Percentiles rank a stretch among this genome's conserved stretches.
These are phyloP conservation scores for Chrysanthemum lavandulifolium DNA, from an alignment of 129 eudicot genomes.

Conservation along the genomic window DNA sequence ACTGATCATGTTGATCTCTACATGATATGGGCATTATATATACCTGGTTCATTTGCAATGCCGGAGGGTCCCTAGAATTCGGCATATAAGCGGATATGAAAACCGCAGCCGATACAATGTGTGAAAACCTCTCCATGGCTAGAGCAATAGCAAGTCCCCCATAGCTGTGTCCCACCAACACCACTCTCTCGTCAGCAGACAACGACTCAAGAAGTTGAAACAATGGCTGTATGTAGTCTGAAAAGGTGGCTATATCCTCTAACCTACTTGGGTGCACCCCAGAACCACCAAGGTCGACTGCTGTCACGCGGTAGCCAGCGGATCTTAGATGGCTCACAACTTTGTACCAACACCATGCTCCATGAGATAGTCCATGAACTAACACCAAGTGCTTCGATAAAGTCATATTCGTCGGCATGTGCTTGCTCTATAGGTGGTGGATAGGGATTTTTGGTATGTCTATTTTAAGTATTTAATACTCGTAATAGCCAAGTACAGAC, in stretches of 20 bases:
- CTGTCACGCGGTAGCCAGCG: slow-evolving; percentile 47
- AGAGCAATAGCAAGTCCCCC: slow-evolving; percentile 57
- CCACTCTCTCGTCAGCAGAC: slow-evolving; percentile 38
- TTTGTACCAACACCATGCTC: slow-evolving; percentile 84
- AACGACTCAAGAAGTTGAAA: slow-evolving; percentile 41
- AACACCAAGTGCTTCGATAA: slow-evolving; percentile 49
- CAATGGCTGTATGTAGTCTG: slow-evolving; percentile 52
- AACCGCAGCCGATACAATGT: slow-evolving; percentile 39
- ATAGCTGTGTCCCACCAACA: slow-evolving; percentile 61
- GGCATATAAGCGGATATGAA: slow-evolving; percentile 58
- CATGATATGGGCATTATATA: background rate
- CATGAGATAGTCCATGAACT: slow-evolving; percentile 55
- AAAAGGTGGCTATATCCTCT: slow-evolving; percentile 32
- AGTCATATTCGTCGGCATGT: slow-evolving; percentile 1
- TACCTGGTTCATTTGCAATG: slow-evolving; percentile 41
- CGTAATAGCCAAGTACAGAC: background rate
- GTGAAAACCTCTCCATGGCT: slow-evolving; percentile 51
- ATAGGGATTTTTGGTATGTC: background rate
- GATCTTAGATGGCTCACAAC: slow-evolving; percentile 30
- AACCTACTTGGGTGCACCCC: slow-evolving; percentile 44
- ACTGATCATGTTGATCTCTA: background rate
- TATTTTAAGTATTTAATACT: background rate
- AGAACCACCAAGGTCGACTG: slow-evolving; percentile 53
- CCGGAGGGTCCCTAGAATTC: slow-evolving; percentile 34
- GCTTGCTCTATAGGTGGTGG: no score